A percentile compares a stretch with the other conserved stretches of the same genome.
Conservation (phyloP, 768 basidiomycete species). For the Serendipita vermifera region DNA sequence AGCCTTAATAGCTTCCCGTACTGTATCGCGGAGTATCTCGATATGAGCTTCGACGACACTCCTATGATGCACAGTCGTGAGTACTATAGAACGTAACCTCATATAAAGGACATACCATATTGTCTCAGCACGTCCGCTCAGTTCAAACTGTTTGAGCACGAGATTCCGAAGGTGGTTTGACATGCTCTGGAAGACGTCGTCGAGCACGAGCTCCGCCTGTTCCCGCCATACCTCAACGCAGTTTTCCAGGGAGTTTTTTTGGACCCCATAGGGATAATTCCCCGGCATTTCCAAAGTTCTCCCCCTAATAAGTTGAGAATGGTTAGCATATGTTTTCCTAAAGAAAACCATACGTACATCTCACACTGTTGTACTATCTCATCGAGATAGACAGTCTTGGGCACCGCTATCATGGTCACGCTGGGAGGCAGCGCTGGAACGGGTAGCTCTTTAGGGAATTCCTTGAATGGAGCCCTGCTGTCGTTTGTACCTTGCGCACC, state of each 20-base stretch:
- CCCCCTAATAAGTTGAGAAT: not conserved
- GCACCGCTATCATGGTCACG: no score
- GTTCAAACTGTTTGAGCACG: not conserved
- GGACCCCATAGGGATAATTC: conserved; percentile 1
- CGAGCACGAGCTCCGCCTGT: not conserved
- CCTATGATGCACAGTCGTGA: no score
- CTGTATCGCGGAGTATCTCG: no score
- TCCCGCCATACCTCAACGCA: not conserved
- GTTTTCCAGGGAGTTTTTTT: not conserved
- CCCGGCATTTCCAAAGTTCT: conserved; percentile 3
- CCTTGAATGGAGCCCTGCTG: not conserved
- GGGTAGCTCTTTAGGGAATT: not conserved
- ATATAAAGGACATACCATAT: not conserved
- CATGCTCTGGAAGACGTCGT: not conserved
- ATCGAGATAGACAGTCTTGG: conserved; percentile 6
- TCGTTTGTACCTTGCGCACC: not conserved
- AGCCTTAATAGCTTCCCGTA: no score
- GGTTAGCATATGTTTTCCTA: no score
- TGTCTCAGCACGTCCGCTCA: not conserved
- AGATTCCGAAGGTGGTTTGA: not conserved
- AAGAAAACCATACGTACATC: not conserved
- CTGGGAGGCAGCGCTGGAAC: not conserved
- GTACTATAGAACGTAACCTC: not conserved
- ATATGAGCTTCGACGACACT: no score
- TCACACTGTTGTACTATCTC: not conserved